Percentiles rank a stretch among this genome's conserved stretches.
Evolutionary conservation across 139 green algal genomes (phyloP).

Genomic region (Volvox africanus): DNA sequence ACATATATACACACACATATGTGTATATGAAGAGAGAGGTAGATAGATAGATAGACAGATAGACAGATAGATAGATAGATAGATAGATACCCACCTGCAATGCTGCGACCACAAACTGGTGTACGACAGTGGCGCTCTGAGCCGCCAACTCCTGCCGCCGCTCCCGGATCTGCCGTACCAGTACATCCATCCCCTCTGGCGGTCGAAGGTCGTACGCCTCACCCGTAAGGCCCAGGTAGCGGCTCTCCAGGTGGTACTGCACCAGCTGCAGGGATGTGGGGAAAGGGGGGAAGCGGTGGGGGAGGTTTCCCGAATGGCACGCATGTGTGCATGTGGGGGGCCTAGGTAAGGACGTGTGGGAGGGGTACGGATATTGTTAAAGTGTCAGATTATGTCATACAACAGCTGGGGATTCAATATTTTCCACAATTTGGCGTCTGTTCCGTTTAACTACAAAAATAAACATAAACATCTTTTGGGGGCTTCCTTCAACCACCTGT

Average conservation of each 20-base stretch:
- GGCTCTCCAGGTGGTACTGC: conserved; percentile 36
- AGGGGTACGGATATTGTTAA: too few species aligned
- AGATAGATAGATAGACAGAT: not conserved
- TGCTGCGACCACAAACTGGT: not conserved
- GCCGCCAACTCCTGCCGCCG: not conserved
- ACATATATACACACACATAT: not conserved
- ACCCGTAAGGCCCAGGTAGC: conserved; percentile 10
- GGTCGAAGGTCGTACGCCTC: not conserved
- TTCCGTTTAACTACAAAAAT: too few species aligned
- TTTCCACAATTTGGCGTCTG: too few species aligned
- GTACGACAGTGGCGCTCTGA: not conserved
- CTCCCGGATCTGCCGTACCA: not conserved
- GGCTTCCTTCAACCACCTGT: too few species aligned
- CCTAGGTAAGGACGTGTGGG: not conserved
- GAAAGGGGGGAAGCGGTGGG: not conserved
- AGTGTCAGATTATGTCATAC: too few species aligned
- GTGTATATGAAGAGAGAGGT: too few species aligned
- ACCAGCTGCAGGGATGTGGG: not conserved
- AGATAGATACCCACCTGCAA: not conserved
- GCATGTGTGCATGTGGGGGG: not conserved
- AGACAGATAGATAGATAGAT: too few species aligned
- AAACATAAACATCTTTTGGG: too few species aligned
- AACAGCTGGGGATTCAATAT: too few species aligned
- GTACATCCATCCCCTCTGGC: not conserved
- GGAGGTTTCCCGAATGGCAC: not conserved